phyloP scores from a whole-genome alignment of 768 basidiomycete species.

The Astraeus odoratus region DNA sequence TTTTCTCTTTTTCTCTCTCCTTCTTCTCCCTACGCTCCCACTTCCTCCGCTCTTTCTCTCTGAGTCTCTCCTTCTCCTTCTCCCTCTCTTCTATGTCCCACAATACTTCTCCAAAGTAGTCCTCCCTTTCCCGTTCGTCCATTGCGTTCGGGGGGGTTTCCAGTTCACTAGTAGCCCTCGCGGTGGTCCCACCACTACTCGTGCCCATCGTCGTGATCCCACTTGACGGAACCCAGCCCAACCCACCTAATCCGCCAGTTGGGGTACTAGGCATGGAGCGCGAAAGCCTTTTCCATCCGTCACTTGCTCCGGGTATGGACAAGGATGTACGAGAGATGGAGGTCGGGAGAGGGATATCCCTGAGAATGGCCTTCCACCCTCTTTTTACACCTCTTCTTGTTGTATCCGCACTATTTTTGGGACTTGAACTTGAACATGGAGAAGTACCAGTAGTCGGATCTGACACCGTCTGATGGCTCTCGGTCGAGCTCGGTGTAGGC shows the following conservation, averaged over 20 bases:
- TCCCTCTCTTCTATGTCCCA: conserved; percentile 17
- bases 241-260: not conserved
- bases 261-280: conserved; percentile 9
- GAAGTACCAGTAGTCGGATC: not conserved
- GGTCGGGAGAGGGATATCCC: conserved; percentile 31
- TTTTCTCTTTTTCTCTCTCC: conserved; percentile 35
- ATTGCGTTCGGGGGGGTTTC: conserved; percentile 15
- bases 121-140: conserved; percentile 12
- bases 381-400: conserved; percentile 11
- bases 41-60: conserved; percentile 26
- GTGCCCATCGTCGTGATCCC: not conserved
- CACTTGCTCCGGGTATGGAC: not conserved
- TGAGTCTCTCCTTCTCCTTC: conserved; percentile 15
- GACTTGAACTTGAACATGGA: not conserved
- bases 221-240: conserved; percentile 9
- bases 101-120: conserved; percentile 16
- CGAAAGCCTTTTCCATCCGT: conserved; percentile 3
- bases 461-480: conserved; percentile 5
- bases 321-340: conserved; percentile 10
- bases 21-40: conserved; percentile 36
- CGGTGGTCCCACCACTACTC: conserved; percentile 7
- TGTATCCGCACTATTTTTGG: conserved; percentile 1
- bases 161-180: conserved; percentile 10
- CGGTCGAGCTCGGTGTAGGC: conserved; percentile 10
- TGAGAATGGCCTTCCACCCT: conserved; percentile 32